A percentile compares a stretch with the other conserved stretches of the same genome.
These are phyloP conservation scores for Allium sativum DNA, from an alignment of 106 monocot genomes.

Conservation along the genomic window DNA sequence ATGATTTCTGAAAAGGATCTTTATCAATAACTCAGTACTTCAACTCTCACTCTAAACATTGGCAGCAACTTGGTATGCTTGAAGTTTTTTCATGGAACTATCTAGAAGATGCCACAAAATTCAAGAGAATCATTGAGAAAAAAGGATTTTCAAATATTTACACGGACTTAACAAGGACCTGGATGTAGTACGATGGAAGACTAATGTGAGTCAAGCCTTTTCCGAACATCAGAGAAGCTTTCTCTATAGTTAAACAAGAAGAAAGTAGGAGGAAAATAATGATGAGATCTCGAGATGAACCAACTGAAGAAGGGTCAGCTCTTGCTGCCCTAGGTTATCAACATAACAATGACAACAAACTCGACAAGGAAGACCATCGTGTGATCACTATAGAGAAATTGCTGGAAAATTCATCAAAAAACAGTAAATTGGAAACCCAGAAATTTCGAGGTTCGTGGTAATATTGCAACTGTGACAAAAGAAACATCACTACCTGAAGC, in stretches of 20 bases:
- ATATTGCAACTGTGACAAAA: neutral
- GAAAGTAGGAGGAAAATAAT: slow-evolving; percentile 4
- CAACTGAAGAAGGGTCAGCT: neutral
- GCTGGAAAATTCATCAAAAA: slow-evolving; percentile 6
- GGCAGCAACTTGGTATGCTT: too few species aligned
- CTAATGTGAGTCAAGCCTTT: neutral
- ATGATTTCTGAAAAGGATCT: too few species aligned
- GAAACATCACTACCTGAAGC: neutral
- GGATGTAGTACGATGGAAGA: too few species aligned
- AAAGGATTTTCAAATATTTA: too few species aligned
- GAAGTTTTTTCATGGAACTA: too few species aligned
- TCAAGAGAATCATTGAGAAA: too few species aligned
- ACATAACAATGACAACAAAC: neutral
- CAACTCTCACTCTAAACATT: too few species aligned
- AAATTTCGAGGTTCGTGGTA: neutral
- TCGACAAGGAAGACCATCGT: neutral
- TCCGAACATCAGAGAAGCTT: neutral
- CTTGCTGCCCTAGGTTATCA: neutral
- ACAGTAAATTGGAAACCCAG: slow-evolving; percentile 2
- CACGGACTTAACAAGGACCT: too few species aligned
- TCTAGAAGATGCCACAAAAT: too few species aligned
- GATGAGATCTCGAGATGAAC: neutral
- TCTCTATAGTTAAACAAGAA: neutral
- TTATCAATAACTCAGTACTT: too few species aligned
- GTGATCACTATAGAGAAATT: neutral